These are phyloP conservation scores for Papiliotrema nemorosa DNA, from an alignment of 1,284 basidiomycete species.

Conservation along the genomic window DNA sequence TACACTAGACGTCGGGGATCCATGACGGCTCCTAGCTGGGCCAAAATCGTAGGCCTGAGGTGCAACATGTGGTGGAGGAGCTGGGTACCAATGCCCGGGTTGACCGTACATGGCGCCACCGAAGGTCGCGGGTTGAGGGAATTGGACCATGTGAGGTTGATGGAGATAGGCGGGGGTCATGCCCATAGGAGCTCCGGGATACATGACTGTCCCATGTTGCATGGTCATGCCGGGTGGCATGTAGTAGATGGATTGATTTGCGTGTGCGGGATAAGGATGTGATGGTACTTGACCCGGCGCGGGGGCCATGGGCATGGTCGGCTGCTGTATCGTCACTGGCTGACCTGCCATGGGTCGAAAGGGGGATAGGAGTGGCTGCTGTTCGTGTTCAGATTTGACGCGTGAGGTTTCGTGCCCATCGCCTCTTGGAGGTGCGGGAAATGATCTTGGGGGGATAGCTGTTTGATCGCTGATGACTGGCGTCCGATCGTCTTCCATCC, in stretches of 20 bases:
- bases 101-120: conserved; percentile 4
- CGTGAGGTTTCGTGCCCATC: background rate
- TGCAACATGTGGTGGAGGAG: conserved; percentile 7
- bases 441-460: conserved; percentile 7
- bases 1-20: conserved; percentile 25
- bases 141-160: background rate
- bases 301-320: background rate
- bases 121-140: too few species aligned
- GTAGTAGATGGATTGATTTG: background rate
- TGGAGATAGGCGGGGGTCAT: background rate
- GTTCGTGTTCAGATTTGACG: background rate
- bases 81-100: conserved; percentile 5
- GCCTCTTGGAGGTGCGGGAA: conserved; percentile 8
- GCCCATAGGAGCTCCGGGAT: background rate
- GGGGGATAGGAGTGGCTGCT: conserved; percentile 12
- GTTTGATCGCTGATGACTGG: conserved; percentile 12
- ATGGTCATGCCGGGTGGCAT: conserved; percentile 1
- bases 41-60: conserved; percentile 14
- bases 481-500: conserved; percentile 12
- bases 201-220: background rate
- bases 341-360: conserved; percentile 7
- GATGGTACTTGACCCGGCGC: background rate
- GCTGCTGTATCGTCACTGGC: too few species aligned
- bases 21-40: conserved; percentile 18
- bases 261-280: background rate